Evolutionary conservation across 139 green algal species (phyloP).

Genomic region (Chlamydomonas sphaeroides): DNA sequence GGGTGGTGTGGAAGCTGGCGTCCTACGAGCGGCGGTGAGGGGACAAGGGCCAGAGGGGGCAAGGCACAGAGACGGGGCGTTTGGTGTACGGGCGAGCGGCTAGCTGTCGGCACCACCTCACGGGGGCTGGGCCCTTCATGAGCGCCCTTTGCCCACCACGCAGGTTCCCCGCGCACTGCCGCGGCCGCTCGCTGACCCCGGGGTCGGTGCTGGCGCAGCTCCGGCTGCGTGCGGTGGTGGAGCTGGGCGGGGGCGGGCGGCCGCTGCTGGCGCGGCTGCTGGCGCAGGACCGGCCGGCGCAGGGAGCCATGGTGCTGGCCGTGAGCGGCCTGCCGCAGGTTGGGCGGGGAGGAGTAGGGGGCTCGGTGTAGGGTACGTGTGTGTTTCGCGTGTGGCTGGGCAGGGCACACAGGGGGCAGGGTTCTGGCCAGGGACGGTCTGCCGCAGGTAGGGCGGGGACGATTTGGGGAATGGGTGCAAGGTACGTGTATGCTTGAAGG

Average conservation of each 20-base stretch:
- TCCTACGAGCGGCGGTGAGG: conserved; percentile 54
- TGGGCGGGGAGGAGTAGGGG: not conserved
- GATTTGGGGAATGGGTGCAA: too few species aligned
- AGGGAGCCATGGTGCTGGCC: conserved; percentile 60
- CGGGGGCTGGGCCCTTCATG: too few species aligned
- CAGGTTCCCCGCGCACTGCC: conserved; percentile 28
- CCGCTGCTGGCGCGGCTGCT: conserved; percentile 69
- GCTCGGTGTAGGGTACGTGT: too few species aligned
- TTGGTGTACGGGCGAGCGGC: not conserved
- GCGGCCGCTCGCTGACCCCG: conserved; percentile 9
- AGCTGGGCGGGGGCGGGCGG: conserved; percentile 53
- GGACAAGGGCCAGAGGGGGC: not conserved
- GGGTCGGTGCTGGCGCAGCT: conserved; percentile 38
- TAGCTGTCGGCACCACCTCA: too few species aligned
- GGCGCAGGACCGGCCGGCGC: conserved; percentile 67
- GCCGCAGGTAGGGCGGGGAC: not conserved
- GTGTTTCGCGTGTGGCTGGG: not conserved
- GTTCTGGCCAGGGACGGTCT: conserved; percentile 61
- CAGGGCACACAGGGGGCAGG: conserved; percentile 23
- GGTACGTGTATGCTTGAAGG: too few species aligned
- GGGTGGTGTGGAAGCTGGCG: conserved; percentile 84
- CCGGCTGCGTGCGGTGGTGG: conserved; percentile 15
- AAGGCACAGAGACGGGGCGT: not conserved
- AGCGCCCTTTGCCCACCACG: too few species aligned
- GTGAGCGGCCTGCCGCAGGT: conserved; percentile 42